Evolutionary conservation across 176 grass and related monocot genomes (phyloP).

Genomic region (Otatea glauca): DNA sequence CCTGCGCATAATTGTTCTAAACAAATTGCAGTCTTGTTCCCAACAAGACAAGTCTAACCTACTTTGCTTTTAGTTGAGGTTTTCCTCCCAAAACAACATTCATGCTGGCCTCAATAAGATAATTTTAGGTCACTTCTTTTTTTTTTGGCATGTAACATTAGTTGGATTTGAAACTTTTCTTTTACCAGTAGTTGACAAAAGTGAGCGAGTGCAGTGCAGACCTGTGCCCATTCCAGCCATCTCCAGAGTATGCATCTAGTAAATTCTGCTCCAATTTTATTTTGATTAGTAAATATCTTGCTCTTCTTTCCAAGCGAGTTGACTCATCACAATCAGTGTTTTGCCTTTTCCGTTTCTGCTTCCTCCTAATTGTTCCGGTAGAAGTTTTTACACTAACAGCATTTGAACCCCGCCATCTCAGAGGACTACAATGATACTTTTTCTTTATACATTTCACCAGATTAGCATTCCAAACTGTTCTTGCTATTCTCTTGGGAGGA

Average conservation of each 20-base stretch:
- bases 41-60: background rate
- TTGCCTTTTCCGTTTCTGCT: slow-evolving; percentile 60
- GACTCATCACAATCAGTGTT: slow-evolving; percentile 67
- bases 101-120: background rate
- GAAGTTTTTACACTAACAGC: slow-evolving; percentile 45
- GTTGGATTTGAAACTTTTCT: slow-evolving; percentile 27
- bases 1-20: background rate
- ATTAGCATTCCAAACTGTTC: slow-evolving; percentile 42
- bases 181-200: background rate
- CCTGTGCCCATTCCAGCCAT: slow-evolving; percentile 99
- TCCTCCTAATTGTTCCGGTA: slow-evolving; percentile 46
- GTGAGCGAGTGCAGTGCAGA: slow-evolving; percentile 37
- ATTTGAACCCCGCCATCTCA: slow-evolving; percentile 43
- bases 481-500: slow-evolving; percentile 52
- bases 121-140: background rate
- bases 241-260: slow-evolving; percentile 90
- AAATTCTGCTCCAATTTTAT: slow-evolving; percentile 93
- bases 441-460: slow-evolving; percentile 46
- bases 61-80: background rate
- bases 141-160: slow-evolving; percentile 9
- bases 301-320: slow-evolving; percentile 79
- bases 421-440: slow-evolving; percentile 48
- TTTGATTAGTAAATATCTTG: slow-evolving; percentile 78
- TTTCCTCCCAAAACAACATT: slow-evolving; percentile 7
- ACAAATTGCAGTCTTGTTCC: background rate